Evolutionary conservation across 208 protist species (phyloP).

Genomic region (Trypanosoma congolense): DNA sequence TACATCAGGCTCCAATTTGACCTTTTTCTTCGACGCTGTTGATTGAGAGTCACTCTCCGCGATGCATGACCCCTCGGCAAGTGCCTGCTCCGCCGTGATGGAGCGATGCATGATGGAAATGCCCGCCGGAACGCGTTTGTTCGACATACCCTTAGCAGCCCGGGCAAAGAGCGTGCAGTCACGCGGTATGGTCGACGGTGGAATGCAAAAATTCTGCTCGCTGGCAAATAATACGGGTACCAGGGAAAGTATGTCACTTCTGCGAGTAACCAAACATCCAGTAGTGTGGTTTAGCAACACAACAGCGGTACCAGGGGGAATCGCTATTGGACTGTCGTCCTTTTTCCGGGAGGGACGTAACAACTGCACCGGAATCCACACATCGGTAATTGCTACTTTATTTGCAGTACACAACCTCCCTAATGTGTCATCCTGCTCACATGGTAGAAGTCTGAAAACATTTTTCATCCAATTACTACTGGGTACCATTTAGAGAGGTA

Average conservation of each 20-base stretch:
- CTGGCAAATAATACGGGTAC: slow-evolving; percentile 24
- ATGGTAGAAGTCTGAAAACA: slow-evolving; percentile 7
- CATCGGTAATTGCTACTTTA: slow-evolving; percentile 23
- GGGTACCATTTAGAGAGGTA: not conserved
- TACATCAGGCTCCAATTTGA: not conserved
- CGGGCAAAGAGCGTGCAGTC: slow-evolving; percentile 53
- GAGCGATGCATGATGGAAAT: slow-evolving; percentile 43
- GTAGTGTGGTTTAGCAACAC: slow-evolving; percentile 35
- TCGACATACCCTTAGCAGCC: slow-evolving; percentile 30
- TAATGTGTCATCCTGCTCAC: slow-evolving; percentile 21
- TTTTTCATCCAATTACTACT: slow-evolving; percentile 14
- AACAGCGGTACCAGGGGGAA: slow-evolving; percentile 34
- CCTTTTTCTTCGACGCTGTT: not conserved
- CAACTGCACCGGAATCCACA: slow-evolving; percentile 57
- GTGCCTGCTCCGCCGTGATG: slow-evolving; percentile 19
- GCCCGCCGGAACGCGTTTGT: slow-evolving; percentile 27
- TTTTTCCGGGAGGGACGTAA: slow-evolving; percentile 16
- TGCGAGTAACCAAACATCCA: slow-evolving; percentile 22
- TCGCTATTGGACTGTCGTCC: slow-evolving; percentile 19
- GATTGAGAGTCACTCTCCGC: not conserved
- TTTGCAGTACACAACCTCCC: slow-evolving; percentile 25
- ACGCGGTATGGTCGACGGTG: slow-evolving; percentile 24
- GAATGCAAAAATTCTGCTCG: slow-evolving; percentile 21
- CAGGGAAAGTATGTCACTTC: slow-evolving; percentile 26
- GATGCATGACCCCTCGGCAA: slow-evolving; percentile 32